phyloP scores from a whole-genome alignment of 306 rosid genomes.

The Alnus rubra region DNA sequence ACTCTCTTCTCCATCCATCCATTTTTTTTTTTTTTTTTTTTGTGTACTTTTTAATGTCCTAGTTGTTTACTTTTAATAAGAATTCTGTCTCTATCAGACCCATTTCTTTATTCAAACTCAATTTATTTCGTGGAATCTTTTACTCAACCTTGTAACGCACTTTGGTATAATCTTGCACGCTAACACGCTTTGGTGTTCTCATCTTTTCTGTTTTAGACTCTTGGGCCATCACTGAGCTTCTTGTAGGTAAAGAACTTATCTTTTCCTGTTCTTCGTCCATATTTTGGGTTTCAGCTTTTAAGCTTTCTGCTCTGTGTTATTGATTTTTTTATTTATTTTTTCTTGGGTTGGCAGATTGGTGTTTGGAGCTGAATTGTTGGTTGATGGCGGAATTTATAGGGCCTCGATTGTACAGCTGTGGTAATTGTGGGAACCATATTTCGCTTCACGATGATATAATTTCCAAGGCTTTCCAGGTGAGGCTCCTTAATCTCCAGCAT shows the following conservation, averaged over 20 bases:
- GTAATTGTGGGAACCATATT: slow-evolving; percentile 93
- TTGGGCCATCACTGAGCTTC: slow-evolving; percentile 42
- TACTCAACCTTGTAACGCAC: slow-evolving; percentile 38
- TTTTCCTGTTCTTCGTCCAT: background rate
- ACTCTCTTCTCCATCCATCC: background rate
- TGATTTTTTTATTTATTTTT: background rate
- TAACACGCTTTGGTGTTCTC: slow-evolving; percentile 36
- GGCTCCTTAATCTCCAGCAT: slow-evolving; percentile 11
- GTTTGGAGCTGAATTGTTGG: slow-evolving; percentile 29
- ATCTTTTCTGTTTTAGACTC: slow-evolving; percentile 48
- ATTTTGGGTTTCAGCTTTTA: slow-evolving; percentile 15
- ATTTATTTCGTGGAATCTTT: slow-evolving; percentile 31
- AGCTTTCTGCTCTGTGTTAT: slow-evolving; percentile 13
- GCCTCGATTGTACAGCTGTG: slow-evolving; percentile 91
- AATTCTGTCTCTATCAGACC: slow-evolving; percentile 45
- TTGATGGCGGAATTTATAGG: slow-evolving; percentile 85
- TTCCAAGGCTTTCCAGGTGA: slow-evolving; percentile 97
- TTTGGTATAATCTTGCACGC: slow-evolving; percentile 54
- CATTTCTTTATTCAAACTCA: background rate
- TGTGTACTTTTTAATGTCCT: slow-evolving; percentile 8
- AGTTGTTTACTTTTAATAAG: slow-evolving; percentile 25
- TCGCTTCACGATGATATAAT: slow-evolving; percentile 94
- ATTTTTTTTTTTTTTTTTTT: too few species aligned
- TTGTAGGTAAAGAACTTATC: slow-evolving; percentile 44
- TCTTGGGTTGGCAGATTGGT: slow-evolving; percentile 28